Conservation (phyloP, 2,329 filamentous ascomycete genomes). For the Arthrobotrys conoides region DNA sequence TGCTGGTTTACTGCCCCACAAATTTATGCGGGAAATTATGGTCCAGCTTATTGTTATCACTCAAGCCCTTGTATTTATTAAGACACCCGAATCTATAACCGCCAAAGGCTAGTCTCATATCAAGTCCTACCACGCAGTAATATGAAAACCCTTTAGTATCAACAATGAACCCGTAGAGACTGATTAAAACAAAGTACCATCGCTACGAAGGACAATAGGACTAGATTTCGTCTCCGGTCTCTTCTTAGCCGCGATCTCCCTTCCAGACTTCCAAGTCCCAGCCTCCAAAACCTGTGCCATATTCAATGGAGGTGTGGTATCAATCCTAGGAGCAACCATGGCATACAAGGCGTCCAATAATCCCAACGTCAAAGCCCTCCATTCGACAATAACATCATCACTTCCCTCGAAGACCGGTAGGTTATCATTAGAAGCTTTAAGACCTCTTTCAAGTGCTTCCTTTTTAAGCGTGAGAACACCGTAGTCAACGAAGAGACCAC, state of each 20-base stretch:
- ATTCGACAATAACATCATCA: constrained; percentile 85
- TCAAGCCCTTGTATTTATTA: too few relatives aligned
- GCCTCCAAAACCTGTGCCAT: constrained; percentile 93
- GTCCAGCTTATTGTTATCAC: too few relatives aligned
- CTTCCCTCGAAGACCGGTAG: constrained; percentile 80
- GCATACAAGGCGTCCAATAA: constrained; percentile 79
- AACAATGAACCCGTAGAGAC: not conserved
- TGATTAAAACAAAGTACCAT: constrained; percentile 67
- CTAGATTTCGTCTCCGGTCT: constrained; percentile 59
- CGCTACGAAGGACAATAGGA: constrained; percentile 67
- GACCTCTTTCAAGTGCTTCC: constrained; percentile 78
- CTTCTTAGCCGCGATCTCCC: constrained; percentile 44
- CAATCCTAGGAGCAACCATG: constrained; percentile 78
- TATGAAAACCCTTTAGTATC: not conserved
- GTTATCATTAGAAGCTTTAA: constrained; percentile 79
- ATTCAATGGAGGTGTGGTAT: constrained; percentile 78
- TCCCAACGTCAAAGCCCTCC: constrained; percentile 81
- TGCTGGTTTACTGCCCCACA: too few relatives aligned
- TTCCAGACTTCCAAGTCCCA: constrained; percentile 93
- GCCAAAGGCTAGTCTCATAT: not conserved
- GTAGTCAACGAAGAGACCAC: constrained; percentile 86
- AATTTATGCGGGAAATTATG: too few relatives aligned
- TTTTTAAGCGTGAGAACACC: constrained; percentile 83
- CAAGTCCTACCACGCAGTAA: too few relatives aligned
- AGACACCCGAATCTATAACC: too few relatives aligned